These are phyloP conservation scores for Microglena sp. DNA, from an alignment of 139 green algal genomes.

Conservation along the genomic window DNA sequence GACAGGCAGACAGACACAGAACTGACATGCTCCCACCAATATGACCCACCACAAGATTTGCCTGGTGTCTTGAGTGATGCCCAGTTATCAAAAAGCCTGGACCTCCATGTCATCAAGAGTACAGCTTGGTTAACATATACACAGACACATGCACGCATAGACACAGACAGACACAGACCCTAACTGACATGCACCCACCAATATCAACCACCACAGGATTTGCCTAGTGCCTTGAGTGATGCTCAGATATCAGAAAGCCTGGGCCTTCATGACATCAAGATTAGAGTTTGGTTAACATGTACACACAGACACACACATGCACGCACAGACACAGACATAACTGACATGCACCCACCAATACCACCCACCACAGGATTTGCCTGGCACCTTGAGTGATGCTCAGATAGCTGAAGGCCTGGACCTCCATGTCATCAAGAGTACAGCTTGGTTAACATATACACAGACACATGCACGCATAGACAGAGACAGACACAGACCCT, in stretches of 20 bases:
- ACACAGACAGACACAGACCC: background rate
- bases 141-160: too few relatives aligned
- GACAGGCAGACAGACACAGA: too few relatives aligned
- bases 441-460: too few relatives aligned
- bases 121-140: too few relatives aligned
- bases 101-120: constrained; percentile 87
- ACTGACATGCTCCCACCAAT: too few relatives aligned
- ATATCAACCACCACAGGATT: background rate
- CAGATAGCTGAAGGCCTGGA: constrained; percentile 87
- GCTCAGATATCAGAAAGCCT: constrained; percentile 86
- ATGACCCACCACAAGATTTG: too few relatives aligned
- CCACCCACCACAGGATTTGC: constrained; percentile 9
- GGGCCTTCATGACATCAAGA: constrained; percentile 86
- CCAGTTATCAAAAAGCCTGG: constrained; percentile 84
- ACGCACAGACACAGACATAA: too few relatives aligned
- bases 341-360: too few relatives aligned
- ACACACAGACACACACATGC: too few relatives aligned
- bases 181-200: background rate
- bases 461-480: too few relatives aligned
- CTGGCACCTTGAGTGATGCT: constrained; percentile 77
- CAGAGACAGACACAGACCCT: background rate
- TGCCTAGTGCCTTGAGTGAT: constrained; percentile 72
- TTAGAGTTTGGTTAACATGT: constrained; percentile 82
- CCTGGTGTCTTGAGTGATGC: constrained; percentile 78
- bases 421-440: constrained; percentile 87